phyloP scores from a whole-genome alignment of 192 early-diverging fungal genomes.

The Mortierella claussenii region DNA sequence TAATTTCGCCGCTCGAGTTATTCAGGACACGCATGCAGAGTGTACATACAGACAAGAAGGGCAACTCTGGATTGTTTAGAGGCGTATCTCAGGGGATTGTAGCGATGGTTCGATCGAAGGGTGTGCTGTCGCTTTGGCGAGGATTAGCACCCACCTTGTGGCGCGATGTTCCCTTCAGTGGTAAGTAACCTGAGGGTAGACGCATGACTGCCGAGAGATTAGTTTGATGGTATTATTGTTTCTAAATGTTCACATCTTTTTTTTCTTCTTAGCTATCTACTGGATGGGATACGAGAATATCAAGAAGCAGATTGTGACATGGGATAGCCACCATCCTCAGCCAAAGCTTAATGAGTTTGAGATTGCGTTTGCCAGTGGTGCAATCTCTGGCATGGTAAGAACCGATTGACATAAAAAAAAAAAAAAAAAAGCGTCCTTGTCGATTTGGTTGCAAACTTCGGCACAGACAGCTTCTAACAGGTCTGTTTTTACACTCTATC shows the following conservation, averaged over 20 bases:
- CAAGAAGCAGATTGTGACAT: conserved; percentile 54
- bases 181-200: too few relatives aligned
- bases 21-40: conserved; percentile 94
- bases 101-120: conserved; percentile 69
- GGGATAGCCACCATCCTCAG: conserved; percentile 16
- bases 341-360: conserved; percentile 65
- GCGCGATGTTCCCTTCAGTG: conserved; percentile 97
- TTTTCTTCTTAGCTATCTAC: conserved; percentile 73
- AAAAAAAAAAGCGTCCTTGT: too few relatives aligned
- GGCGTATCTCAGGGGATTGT: conserved; percentile 69
- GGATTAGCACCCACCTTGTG: conserved; percentile 89
- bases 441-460: too few relatives aligned
- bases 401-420: too few relatives aligned
- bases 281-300: conserved; percentile 93
- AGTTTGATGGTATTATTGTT: too few relatives aligned
- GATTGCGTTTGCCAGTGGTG: conserved; percentile 84
- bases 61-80: conserved; percentile 56
- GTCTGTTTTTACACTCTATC: not conserved
- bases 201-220: too few relatives aligned
- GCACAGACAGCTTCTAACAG: too few relatives aligned
- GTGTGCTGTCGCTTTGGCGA: conserved; percentile 79
- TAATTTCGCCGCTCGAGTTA: conserved; percentile 91
- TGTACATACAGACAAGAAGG: conserved; percentile 63
- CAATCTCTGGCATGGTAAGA: conserved; percentile 82
- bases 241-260: too few relatives aligned